Conservation (phyloP, 2,329 filamentous ascomycete genomes). For the Ascochyta rabiei region DNA sequence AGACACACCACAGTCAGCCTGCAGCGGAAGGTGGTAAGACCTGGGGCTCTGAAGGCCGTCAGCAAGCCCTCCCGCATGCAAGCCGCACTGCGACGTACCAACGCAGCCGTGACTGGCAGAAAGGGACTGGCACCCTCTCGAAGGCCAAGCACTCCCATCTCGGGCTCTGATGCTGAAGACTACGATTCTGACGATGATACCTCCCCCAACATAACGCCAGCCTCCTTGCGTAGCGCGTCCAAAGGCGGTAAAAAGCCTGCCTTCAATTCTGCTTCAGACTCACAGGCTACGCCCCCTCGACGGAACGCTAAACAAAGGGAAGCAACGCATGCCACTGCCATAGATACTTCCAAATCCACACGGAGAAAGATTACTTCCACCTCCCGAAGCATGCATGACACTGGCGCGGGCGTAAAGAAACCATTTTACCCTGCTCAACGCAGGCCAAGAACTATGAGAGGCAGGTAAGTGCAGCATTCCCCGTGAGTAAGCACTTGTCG, state of each 20-base stretch:
- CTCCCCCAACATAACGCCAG: constrained; percentile 45
- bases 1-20: constrained; percentile 33
- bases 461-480: constrained; percentile 12
- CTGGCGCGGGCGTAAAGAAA: constrained; percentile 22
- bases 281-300: neutral
- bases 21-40: constrained; percentile 27
- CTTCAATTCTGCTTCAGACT: constrained; percentile 14
- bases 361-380: constrained; percentile 15
- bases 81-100: constrained; percentile 11
- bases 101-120: constrained; percentile 14
- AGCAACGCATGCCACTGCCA: neutral
- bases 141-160: constrained; percentile 26
- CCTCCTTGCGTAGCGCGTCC: constrained; percentile 42
- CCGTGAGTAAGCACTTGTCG: neutral
- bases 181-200: constrained; percentile 28
- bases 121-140: constrained; percentile 21
- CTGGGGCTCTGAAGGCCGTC: constrained; percentile 33
- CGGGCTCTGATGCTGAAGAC: constrained; percentile 8
- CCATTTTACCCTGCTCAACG: constrained; percentile 9
- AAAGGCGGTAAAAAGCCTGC: constrained; percentile 24
- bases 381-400: constrained; percentile 19
- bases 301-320: constrained; percentile 2
- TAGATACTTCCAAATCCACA: neutral
- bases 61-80: constrained; percentile 23
- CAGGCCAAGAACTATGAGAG: constrained; percentile 19